Evolutionary conservation across 495 filamentous ascomycete species (phyloP).

Genomic region (Penicillium canariense): DNA sequence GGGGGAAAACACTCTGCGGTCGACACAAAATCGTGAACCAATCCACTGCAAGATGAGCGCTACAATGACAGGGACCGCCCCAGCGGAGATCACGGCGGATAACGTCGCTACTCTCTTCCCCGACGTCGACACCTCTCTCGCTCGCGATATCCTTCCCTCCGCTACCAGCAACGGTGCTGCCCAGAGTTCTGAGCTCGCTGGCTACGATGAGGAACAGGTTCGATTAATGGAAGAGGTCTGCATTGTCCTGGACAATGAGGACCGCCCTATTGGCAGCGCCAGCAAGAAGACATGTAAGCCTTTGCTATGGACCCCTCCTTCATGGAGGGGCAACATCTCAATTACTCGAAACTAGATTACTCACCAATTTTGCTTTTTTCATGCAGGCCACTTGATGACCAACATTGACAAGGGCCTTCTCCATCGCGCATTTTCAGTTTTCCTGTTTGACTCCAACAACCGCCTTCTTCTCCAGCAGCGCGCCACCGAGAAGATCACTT

Average conservation of each 20-base stretch:
- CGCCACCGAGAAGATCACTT: slow-evolving; percentile 97
- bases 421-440: slow-evolving; percentile 96
- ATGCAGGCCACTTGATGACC: slow-evolving; percentile 89
- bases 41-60: slow-evolving; percentile 44
- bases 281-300: slow-evolving; percentile 96
- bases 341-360: background rate
- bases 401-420: slow-evolving; percentile 95
- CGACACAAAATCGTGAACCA: background rate
- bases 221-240: slow-evolving; percentile 99
- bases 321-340: slow-evolving; percentile 12
- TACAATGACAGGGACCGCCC: slow-evolving; percentile 44
- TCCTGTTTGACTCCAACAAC: slow-evolving; percentile 89
- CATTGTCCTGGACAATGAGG: slow-evolving; percentile 91
- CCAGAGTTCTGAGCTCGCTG: slow-evolving; percentile 54
- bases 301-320: background rate
- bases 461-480: slow-evolving; percentile 93
- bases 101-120: slow-evolving; percentile 89
- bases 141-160: slow-evolving; percentile 56
- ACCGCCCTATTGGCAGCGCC: slow-evolving; percentile 90
- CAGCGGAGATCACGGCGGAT: slow-evolving; percentile 67
- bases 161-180: slow-evolving; percentile 28
- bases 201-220: slow-evolving; percentile 97
- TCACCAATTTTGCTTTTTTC: background rate
- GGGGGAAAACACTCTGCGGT: background rate
- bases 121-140: slow-evolving; percentile 88